Percentiles rank a stretch among this genome's conserved stretches.
These are phyloP conservation scores for Chrysoporthe cubensis DNA, from an alignment of 2,329 filamentous ascomycete species.

Conservation along the genomic window DNA sequence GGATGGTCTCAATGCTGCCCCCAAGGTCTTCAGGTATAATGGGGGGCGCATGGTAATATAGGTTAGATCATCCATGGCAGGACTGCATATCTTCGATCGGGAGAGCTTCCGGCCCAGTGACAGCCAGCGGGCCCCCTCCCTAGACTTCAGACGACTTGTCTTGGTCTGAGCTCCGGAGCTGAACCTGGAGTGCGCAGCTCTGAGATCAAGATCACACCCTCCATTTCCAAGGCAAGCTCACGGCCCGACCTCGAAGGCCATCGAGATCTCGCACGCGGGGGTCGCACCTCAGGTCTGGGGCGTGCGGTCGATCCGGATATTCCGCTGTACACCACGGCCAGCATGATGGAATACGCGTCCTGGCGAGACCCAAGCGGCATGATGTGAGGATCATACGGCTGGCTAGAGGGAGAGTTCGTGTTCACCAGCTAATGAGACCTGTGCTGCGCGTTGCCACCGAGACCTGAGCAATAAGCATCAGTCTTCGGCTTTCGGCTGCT, in stretches of 20 bases:
- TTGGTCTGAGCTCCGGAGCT: neutral
- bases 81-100: slow-evolving; percentile 36
- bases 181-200: neutral
- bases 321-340: neutral
- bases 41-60: neutral
- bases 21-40: neutral
- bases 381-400: no score
- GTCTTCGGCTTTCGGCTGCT: slow-evolving; percentile 20
- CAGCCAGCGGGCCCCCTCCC: neutral
- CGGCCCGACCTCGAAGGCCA: neutral
- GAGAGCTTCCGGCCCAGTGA: slow-evolving; percentile 4
- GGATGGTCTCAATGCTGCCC: slow-evolving; percentile 11
- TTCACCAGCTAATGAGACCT: neutral
- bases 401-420: no score
- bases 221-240: neutral
- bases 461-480: slow-evolving; percentile 1
- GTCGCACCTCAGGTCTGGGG: neutral
- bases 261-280: neutral
- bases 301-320: neutral
- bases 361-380: no score
- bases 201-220: neutral
- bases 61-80: slow-evolving; percentile 32
- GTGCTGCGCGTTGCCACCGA: neutral
- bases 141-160: slow-evolving; percentile 10
- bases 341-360: neutral